These are phyloP conservation scores for Epichloe bromicola DNA, from an alignment of 2,329 filamentous ascomycete species.

Conservation along the genomic window DNA sequence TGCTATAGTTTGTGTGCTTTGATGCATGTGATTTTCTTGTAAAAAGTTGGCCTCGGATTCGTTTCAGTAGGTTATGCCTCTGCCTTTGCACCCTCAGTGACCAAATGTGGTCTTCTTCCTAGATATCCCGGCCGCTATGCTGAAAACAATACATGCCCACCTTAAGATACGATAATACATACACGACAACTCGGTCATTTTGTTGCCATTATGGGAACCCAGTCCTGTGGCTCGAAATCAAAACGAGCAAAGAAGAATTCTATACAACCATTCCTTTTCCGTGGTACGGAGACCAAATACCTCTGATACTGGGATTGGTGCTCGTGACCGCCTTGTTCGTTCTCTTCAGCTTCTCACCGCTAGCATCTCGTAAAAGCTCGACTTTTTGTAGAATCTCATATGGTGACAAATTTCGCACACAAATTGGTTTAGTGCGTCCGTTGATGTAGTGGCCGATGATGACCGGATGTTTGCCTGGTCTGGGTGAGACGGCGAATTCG, in stretches of 20 bases:
- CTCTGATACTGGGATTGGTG: conserved; percentile 53
- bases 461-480: conserved; percentile 80
- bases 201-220: conserved; percentile 2
- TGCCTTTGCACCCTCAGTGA: background rate
- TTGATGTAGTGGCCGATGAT: conserved; percentile 90
- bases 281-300: conserved; percentile 60
- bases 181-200: conserved; percentile 8
- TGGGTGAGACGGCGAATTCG: conserved; percentile 83
- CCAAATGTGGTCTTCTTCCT: background rate
- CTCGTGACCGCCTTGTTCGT: conserved; percentile 52
- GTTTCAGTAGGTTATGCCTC: background rate
- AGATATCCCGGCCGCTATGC: conserved; percentile 17
- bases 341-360: conserved; percentile 57
- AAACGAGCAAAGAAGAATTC: conserved; percentile 4
- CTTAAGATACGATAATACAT: conserved; percentile 16
- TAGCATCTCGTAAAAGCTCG: conserved; percentile 58
- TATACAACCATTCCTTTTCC: conserved; percentile 43
- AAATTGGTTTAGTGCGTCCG: conserved; percentile 71
- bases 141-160: conserved; percentile 9
- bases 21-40: background rate
- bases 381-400: conserved; percentile 73
- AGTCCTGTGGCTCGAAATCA: background rate
- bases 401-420: conserved; percentile 73
- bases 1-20: background rate
- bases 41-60: background rate